phyloP scores from a whole-genome alignment of 208 protist genomes.

The Trypanosoma melophagium region DNA sequence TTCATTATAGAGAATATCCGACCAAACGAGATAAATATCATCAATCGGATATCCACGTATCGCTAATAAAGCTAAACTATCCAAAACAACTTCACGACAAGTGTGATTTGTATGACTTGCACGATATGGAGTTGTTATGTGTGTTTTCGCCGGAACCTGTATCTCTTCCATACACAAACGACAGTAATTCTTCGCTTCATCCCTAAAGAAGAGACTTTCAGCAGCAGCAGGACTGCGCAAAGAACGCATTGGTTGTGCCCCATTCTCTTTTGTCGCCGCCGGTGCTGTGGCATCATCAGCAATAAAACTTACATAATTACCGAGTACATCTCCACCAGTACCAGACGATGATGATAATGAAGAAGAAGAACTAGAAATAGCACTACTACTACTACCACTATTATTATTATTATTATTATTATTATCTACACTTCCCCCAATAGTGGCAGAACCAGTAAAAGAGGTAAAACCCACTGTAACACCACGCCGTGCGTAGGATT shows the following conservation, averaged over 20 bases:
- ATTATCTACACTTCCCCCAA: no score
- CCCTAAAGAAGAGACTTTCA: slow-evolving; percentile 28
- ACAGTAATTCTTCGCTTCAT: slow-evolving; percentile 42
- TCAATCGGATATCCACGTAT: slow-evolving; percentile 80
- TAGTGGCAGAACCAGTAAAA: background rate
- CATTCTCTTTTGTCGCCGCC: slow-evolving; percentile 32
- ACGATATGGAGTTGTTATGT: slow-evolving; percentile 40
- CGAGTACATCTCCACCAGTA: slow-evolving; percentile 29
- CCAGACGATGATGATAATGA: slow-evolving; percentile 15
- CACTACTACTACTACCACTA: background rate
- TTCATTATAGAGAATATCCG: slow-evolving; percentile 50
- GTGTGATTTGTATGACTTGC: slow-evolving; percentile 54
- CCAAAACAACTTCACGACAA: slow-evolving; percentile 68
- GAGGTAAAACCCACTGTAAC: slow-evolving; percentile 28
- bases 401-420: no score
- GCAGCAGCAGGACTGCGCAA: slow-evolving; percentile 18
- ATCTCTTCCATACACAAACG: slow-evolving; percentile 64
- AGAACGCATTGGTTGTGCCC: slow-evolving; percentile 30
- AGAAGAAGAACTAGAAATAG: background rate
- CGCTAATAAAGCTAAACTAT: slow-evolving; percentile 56
- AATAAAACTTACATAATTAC: slow-evolving; percentile 48
- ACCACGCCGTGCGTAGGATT: slow-evolving; percentile 20
- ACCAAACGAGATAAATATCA: slow-evolving; percentile 61
- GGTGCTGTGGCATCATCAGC: slow-evolving; percentile 57
- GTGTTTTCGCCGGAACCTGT: slow-evolving; percentile 32